These are phyloP conservation scores for Drechmeria coniospora DNA, from an alignment of 2,329 filamentous ascomycete species.

Conservation along the genomic window DNA sequence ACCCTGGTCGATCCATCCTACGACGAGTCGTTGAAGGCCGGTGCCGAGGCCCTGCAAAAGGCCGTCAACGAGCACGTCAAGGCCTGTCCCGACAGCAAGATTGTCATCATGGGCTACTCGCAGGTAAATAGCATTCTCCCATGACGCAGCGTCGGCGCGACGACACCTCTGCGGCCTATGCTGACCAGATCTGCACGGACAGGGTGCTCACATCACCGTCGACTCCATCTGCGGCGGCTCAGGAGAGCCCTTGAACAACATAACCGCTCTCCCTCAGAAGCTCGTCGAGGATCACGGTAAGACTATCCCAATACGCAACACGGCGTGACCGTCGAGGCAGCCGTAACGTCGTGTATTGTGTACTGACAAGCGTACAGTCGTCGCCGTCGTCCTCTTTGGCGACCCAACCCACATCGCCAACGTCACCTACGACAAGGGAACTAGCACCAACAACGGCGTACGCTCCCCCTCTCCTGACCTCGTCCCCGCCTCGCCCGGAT, in stretches of 20 bases:
- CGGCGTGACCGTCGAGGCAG: too few relatives aligned
- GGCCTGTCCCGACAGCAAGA: constrained; percentile 22
- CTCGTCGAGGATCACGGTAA: constrained; percentile 19
- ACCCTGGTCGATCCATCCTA: constrained; percentile 17
- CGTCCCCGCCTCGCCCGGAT: background rate
- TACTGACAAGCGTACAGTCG: constrained; percentile 20
- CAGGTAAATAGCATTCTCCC: constrained; percentile 13
- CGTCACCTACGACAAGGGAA: constrained; percentile 20
- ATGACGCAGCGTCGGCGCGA: too few relatives aligned
- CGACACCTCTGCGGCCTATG: too few relatives aligned
- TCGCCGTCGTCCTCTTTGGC: constrained; percentile 24
- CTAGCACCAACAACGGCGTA: constrained; percentile 21
- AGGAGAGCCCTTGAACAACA: constrained; percentile 12
- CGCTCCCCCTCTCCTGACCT: constrained; percentile 8
- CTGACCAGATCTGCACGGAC: background rate
- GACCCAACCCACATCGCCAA: constrained; percentile 24
- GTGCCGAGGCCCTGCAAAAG: constrained; percentile 15
- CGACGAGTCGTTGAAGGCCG: constrained; percentile 17
- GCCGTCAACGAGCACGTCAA: constrained; percentile 16
- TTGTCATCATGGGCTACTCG: constrained; percentile 26
- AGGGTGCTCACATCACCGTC: constrained; percentile 23
- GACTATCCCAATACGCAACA: too few relatives aligned
- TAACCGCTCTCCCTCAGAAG: constrained; percentile 10
- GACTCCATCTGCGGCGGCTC: constrained; percentile 23
- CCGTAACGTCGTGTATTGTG: too few relatives aligned